Conservation (phyloP, 305 asterid species). For the Fraxinus dipetala region DNA sequence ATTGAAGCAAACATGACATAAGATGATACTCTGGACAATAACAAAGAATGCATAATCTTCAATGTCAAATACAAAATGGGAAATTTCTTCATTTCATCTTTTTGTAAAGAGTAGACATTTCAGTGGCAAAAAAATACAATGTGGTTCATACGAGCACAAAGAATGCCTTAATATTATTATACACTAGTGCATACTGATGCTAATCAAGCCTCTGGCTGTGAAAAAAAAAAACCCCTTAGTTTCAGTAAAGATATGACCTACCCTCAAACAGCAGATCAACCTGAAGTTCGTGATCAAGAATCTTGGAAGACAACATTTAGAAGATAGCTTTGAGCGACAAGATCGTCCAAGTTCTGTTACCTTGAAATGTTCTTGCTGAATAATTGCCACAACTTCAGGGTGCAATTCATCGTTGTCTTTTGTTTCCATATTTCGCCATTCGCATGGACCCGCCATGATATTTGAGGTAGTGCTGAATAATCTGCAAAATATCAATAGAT, state of each 20-base stretch:
- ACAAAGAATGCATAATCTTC: not conserved
- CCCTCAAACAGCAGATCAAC: not conserved
- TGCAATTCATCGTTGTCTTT: conserved; percentile 50
- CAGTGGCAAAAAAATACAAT: not conserved
- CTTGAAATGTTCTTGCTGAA: conserved; percentile 67
- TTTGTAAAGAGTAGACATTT: not conserved
- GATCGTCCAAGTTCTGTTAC: conserved; percentile 11
- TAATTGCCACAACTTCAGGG: conserved; percentile 57
- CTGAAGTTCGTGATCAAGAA: conserved; percentile 11
- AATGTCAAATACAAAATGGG: not conserved
- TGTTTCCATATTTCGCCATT: conserved; percentile 91
- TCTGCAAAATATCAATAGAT: conserved; percentile 38
- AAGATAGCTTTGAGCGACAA: not conserved
- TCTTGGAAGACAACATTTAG: conserved; percentile 1
- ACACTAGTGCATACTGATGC: not conserved
- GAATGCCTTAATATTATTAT: not conserved
- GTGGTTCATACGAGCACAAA: not conserved
- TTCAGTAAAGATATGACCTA: not conserved
- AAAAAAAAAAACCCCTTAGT: not conserved
- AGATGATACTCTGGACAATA: not conserved
- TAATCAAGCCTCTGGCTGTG: not conserved
- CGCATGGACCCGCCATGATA: conserved; percentile 69
- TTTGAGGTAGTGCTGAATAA: conserved; percentile 69
- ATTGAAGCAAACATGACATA: not conserved
- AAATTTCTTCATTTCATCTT: not conserved